Evolutionary conservation across 768 basidiomycete species (phyloP), one percentile per base, ranked within the genome.

Genomic region (Inosperma sp.): DNA sequence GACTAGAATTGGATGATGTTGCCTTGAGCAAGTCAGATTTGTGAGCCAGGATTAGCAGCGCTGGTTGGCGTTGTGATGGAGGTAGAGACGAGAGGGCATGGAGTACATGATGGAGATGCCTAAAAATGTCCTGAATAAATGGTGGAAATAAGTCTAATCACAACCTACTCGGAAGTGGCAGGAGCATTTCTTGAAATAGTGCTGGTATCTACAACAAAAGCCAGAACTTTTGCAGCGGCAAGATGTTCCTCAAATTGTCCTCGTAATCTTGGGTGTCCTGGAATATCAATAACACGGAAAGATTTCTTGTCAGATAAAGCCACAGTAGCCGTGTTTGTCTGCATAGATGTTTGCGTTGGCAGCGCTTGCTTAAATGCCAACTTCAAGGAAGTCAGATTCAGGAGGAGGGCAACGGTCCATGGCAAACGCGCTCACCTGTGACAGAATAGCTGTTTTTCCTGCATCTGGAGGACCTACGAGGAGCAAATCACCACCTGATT

Each of bases 211-310:
- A 91, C 86, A 1, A 91, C 84, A 60, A 93, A 93, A 4, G 77
- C 82, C 23, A 93, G 65, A 3, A 72, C 82, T 57, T 81, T 84
- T 2, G 87, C 79, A 27, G 80, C 74, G 4, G 69, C 52, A 17
- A 93, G 64, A 57, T 84, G 67, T 34, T 90, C 87, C 41, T 67
- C 70, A 61, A 89, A 87, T 59, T 89, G 86, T 58, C 79, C 79
- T 25, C 88, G 70, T 49, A 93, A 77, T 34, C 90, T 79, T 8
- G 89, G 86, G 64, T 93, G 90, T n/a, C 90, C 90, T 7, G 90
- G 90, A 34, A 93, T 68, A 65, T 93, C 90, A 14, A 90, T 70
- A 10, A 87, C 66, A 33, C 72, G 77, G 37, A 86, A 62, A 12
- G 66, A 61, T 57, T 76, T 78, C 35, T 70, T 72, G 2, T 70